phyloP scores from a whole-genome alignment of 2,329 filamentous ascomycete species.

The Fusarium duplospermum region DNA sequence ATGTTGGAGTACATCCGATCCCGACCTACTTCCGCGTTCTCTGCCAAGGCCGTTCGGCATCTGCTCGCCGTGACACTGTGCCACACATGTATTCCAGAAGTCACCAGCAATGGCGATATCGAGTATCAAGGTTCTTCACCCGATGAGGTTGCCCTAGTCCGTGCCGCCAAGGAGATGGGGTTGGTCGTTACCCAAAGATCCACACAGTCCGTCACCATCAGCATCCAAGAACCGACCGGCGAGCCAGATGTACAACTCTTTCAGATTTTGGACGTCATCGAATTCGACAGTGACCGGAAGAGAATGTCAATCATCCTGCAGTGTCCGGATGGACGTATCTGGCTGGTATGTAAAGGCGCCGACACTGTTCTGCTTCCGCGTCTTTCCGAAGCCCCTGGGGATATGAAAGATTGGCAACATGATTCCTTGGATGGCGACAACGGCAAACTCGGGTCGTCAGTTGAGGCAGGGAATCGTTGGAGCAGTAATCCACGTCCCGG shows the following conservation, averaged over 20 bases:
- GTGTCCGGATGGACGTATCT: conserved; percentile 82
- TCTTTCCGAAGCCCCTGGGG: conserved; percentile 53
- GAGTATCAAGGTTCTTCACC: not conserved
- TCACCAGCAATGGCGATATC: not conserved
- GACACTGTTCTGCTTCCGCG: conserved; percentile 84
- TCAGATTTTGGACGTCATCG: conserved; percentile 84
- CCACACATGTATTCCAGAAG: not conserved
- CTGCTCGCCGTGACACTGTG: not conserved
- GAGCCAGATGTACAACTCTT: conserved; percentile 56
- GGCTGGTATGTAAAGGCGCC: conserved; percentile 88
- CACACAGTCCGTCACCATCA: not conserved
- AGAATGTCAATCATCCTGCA: conserved; percentile 88
- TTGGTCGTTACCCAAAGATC: not conserved
- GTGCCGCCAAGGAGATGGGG: not conserved
- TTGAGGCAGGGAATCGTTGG: not conserved
- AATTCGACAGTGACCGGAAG: conserved; percentile 88
- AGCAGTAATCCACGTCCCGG: not conserved
- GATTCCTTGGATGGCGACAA: not conserved
- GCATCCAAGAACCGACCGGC: not conserved
- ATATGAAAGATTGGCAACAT: not conserved
- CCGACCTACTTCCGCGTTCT: not conserved
- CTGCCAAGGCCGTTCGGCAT: not conserved
- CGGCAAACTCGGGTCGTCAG: not conserved
- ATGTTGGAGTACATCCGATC: not conserved
- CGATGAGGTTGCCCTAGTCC: not conserved